phyloP scores from a whole-genome alignment of 2,329 filamentous ascomycete species.

The Colletotrichum brevisporum region DNA sequence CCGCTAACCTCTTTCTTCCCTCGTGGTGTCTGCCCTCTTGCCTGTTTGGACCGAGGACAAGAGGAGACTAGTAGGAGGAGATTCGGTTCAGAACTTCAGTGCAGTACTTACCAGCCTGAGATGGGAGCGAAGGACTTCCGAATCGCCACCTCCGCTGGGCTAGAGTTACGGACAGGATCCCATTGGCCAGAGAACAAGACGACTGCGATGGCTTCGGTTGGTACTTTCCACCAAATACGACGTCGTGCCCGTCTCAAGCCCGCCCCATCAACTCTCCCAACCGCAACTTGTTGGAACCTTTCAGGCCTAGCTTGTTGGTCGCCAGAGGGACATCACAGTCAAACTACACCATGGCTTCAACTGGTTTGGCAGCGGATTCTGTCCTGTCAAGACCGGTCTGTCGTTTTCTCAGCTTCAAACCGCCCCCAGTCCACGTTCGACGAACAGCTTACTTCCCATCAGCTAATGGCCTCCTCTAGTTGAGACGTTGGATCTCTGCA shows the following conservation, averaged over 20 bases:
- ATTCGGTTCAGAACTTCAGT: not conserved
- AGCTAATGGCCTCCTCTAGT: conserved; percentile 27
- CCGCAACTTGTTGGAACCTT: not conserved
- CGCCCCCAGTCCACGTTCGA: not conserved
- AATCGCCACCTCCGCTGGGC: conserved; percentile 9
- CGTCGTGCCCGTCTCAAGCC: conserved; percentile 15
- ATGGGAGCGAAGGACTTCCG: not conserved
- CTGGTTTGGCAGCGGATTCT: conserved; percentile 1
- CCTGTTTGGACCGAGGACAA: not conserved
- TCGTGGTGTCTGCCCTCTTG: not conserved
- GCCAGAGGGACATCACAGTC: not conserved
- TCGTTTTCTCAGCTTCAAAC: conserved; percentile 18
- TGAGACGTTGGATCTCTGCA: conserved; percentile 40
- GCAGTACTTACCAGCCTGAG: not conserved
- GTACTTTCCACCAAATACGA: not conserved
- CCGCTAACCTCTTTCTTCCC: conserved; percentile 9
- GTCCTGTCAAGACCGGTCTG: conserved; percentile 1
- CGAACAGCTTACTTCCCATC: conserved; percentile 3
- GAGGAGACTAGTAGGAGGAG: not conserved
- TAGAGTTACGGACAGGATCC: conserved; percentile 1
- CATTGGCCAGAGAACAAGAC: not conserved
- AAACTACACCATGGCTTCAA: not conserved
- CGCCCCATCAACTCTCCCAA: conserved; percentile 1
- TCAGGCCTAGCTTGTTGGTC: not conserved
- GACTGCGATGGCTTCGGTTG: conserved; percentile 1